Base-by-base conservation (phyloP, 768 basidiomycete species). In the Russula sp. region DNA sequence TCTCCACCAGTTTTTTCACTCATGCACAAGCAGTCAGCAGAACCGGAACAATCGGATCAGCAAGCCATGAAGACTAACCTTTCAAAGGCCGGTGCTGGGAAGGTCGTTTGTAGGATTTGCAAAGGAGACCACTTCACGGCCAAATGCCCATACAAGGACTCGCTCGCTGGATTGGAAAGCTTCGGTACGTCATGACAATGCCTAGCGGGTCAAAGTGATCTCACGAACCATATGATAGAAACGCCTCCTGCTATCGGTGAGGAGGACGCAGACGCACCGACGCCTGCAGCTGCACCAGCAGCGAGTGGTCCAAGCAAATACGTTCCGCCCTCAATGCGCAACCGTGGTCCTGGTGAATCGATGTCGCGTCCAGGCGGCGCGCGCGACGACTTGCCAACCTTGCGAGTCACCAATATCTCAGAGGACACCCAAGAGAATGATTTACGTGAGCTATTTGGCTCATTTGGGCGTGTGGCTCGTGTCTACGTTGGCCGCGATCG, bases 61-160 rank as follows among this genome's bases (percentile, higher is more conserved):
- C 84, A 89, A 62, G 74, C 78, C 51, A 73, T 87, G 68, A 92
- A 92, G 75, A 76, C 74, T 13, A 85, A 84, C 65, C 83, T 90
- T 57, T 82, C 81, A 18, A 85, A 85, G 60, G 84, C 86, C 1
- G 93, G 92, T 65, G 86, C 86, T 24, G 93, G 93, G 73, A 94
- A 94, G 73, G 91, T 99, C 67, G 76, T 82, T 50, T 99, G 97
- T 82, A 84, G 97, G 68, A 78, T 97, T 61, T 98, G 97, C 79
- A 92, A 96, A 73, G 97, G 96, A 58, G 90, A 90, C 68, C 97
- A 98, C 79, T 98, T 95, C 76, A 99, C 97, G 16, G 90, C 94
- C 67, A 94, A 95, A 76, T 98, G 97, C 82, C 97, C 97, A 7
- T 95, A 94, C 83, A 97, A 94, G 77, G 94, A 98, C 71, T 89